phyloP scores from a whole-genome alignment of 805 yeast species.

The Starmerella potacharoeniae region DNA sequence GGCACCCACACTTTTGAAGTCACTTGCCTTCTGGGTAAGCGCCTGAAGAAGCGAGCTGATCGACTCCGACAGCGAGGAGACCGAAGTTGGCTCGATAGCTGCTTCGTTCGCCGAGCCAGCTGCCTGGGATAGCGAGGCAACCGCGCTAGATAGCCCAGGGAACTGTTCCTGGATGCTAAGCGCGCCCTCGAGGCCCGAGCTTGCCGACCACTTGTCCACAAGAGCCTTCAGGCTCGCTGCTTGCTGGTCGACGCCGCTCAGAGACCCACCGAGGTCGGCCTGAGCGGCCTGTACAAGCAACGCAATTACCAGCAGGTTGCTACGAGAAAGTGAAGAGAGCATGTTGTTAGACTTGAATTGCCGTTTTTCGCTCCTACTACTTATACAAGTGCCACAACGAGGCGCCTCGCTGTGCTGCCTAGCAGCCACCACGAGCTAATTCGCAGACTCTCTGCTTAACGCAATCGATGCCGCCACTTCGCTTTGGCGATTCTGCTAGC shows the following conservation, averaged over 20 bases:
- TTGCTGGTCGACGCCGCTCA: neutral
- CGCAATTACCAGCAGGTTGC: neutral
- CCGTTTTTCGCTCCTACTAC: no score
- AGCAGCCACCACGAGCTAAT: no score
- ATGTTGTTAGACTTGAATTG: no score
- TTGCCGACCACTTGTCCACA: constrained; percentile 12
- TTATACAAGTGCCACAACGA: no score
- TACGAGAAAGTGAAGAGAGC: neutral
- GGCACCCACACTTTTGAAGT: constrained; percentile 22
- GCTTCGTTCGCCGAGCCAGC: constrained; percentile 10
- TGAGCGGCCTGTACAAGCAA: neutral
- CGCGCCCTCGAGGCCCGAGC: constrained; percentile 17
- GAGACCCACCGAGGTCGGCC: constrained; percentile 8
- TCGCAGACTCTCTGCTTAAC: no score
- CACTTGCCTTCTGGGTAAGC: constrained; percentile 20
- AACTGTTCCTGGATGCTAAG: constrained; percentile 16
- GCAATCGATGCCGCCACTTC: no score
- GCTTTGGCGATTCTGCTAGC: no score
- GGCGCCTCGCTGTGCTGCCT: no score
- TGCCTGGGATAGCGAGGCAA: constrained; percentile 1
- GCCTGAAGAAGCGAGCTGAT: constrained; percentile 16
- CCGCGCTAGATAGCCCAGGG: constrained; percentile 8
- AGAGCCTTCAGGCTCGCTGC: constrained; percentile 5
- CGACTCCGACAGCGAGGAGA: constrained; percentile 4
- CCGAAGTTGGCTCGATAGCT: constrained; percentile 10